Evolutionary conservation across 768 basidiomycete genomes (phyloP).

Genomic region (Mycena alexandri): DNA sequence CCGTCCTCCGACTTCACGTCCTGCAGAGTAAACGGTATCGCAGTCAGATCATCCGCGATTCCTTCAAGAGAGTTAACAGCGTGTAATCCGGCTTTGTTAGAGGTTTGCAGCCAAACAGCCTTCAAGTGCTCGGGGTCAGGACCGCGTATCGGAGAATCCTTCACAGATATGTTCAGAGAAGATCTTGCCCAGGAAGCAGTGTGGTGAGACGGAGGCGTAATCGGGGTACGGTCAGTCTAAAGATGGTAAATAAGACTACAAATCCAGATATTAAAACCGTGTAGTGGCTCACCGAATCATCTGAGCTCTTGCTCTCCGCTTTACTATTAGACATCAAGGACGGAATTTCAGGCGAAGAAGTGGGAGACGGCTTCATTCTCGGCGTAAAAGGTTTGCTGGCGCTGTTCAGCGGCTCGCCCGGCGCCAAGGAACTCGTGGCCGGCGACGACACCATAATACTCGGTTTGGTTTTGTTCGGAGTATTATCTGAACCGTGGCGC

Average conservation of each 20-base stretch:
- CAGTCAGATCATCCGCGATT: conserved; percentile 85
- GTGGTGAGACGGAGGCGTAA: conserved; percentile 61
- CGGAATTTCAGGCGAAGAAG: conserved; percentile 42
- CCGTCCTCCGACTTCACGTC: conserved; percentile 92
- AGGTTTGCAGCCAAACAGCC: conserved; percentile 85
- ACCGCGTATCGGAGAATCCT: conserved; percentile 72
- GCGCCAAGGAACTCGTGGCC: conserved; percentile 19
- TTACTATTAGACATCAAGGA: conserved; percentile 49
- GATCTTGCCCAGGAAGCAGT: conserved; percentile 68
- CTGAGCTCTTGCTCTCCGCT: conserved; percentile 64
- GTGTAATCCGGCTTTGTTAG: conserved; percentile 75
- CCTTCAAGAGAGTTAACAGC: conserved; percentile 86
- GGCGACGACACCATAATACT: conserved; percentile 42
- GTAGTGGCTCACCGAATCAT: conserved; percentile 63
- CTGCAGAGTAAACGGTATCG: conserved; percentile 83
- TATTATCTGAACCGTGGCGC: conserved; percentile 38
- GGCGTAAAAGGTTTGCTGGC: conserved; percentile 39
- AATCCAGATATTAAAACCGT: conserved; percentile 12
- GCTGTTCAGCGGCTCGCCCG: conserved; percentile 34
- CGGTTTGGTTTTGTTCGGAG: conserved; percentile 40
- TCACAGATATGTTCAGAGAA: conserved; percentile 66
- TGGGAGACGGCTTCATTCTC: conserved; percentile 32
- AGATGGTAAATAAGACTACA: conserved; percentile 21
- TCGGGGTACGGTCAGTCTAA: conserved; percentile 59
- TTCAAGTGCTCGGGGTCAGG: conserved; percentile 90